phyloP scores from a whole-genome alignment of 148 eudicot genomes.

The Talinum fruticosum region DNA sequence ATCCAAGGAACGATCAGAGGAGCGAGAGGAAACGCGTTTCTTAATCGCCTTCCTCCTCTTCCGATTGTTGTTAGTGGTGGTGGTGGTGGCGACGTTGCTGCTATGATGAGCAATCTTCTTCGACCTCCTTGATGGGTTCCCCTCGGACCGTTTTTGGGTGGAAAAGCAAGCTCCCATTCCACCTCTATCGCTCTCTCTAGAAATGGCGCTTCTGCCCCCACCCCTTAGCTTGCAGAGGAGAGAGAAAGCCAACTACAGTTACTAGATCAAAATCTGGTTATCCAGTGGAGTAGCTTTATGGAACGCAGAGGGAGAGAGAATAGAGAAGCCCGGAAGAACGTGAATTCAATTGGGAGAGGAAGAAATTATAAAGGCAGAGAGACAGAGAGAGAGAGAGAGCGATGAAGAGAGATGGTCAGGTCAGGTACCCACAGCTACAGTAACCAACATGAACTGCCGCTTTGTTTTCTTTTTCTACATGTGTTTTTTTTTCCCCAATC shows the following conservation, averaged over 20 bases:
- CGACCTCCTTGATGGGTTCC: slow-evolving; percentile 31
- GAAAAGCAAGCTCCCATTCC: slow-evolving; percentile 81
- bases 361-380: not conserved
- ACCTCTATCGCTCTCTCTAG: slow-evolving; percentile 6
- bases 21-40: slow-evolving; percentile 44
- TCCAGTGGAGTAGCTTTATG: not conserved
- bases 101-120: slow-evolving; percentile 25
- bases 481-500: too few relatives aligned
- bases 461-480: not conserved
- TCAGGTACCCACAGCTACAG: not conserved
- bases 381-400: not conserved
- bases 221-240: not conserved
- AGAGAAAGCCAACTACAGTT: not conserved
- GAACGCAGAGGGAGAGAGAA: not conserved
- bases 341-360: not conserved
- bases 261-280: slow-evolving; percentile 7
- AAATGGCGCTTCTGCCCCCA: not conserved
- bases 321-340: not conserved
- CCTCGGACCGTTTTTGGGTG: slow-evolving; percentile 52
- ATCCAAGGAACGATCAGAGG: slow-evolving; percentile 38
- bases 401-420: not conserved
- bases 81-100: not conserved
- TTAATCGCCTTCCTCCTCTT: slow-evolving; percentile 36
- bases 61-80: not conserved
- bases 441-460: not conserved